phyloP scores from a whole-genome alignment of 2,329 filamentous ascomycete species.

The Aspergillus melleus region DNA sequence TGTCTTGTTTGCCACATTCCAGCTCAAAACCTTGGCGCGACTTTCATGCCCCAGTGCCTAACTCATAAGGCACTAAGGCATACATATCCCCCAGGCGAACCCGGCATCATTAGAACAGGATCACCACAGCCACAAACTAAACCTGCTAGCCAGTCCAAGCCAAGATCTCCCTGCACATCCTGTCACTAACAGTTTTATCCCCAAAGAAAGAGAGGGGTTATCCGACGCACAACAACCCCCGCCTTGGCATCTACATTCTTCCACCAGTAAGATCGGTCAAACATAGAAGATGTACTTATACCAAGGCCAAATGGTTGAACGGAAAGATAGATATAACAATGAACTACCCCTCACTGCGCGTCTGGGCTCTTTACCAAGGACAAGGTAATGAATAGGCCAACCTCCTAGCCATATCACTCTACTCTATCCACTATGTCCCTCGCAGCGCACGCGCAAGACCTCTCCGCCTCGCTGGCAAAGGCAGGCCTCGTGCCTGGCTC shows the following conservation, averaged over 20 bases:
- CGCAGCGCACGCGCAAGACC: neutral
- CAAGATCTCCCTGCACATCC: neutral
- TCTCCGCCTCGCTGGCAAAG: neutral
- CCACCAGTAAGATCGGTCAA: neutral
- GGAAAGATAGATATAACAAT: neutral
- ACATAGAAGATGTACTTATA: neutral
- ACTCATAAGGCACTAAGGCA: neutral
- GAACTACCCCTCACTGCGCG: too few species aligned
- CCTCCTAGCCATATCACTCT: neutral
- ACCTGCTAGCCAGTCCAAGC: too few species aligned
- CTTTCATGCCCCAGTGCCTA: too few species aligned
- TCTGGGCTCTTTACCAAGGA: too few species aligned
- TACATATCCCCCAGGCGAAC: neutral
- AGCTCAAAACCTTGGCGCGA: neutral
- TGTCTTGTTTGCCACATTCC: neutral
- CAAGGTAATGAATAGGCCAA: neutral
- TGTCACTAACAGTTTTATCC: neutral
- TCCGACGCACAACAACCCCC: neutral
- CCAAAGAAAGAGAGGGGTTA: neutral
- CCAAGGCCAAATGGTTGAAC: neutral
- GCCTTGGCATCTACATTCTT: neutral
- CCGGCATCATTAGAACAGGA: neutral
- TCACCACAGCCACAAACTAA: neutral
- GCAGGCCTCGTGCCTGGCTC: slow-evolving; percentile 10
- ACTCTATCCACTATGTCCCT: neutral